Base-by-base conservation (phyloP, 768 basidiomycete genomes). In the Pisolithus marmoratus region DNA sequence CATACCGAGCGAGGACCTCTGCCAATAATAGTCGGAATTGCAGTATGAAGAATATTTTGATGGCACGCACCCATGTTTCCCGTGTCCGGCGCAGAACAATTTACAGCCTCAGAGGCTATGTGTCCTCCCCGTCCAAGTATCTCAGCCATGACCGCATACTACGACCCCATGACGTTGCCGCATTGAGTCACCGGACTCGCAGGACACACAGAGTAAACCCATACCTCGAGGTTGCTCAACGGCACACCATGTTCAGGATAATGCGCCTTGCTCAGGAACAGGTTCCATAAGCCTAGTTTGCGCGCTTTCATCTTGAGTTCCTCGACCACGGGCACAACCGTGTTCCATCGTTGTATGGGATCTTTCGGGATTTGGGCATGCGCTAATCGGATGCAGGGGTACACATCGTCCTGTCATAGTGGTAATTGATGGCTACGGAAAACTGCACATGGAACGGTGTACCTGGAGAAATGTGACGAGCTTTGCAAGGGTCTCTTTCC, bases 111-210 rank as follows among this genome's bases (percentile, higher is more conserved):
- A 20, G 94, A 84, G 3, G 87, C 91, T 46, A 94, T 70, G 57
- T 85, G 85, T 8, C 87, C 85, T 20, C 80, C 85, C 51, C 91
- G 83, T 4, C 94, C 94, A 58, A 97, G 79, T 41, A 96, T 70
- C 69, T 96, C 95, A n/a, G 94, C 94, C 85, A 97, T 96, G 26
- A 97, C 87, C 37, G 90, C 92, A 66, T 99, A 98, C 92, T 94
- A 57, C 45, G 3, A 12, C 43, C n/a, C 8, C 27, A 14, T 46
- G 14, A 36, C 46, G 19, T 19, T 14, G 5, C 29, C 6, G 22
- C 11, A 8, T 34, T 9, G 19, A 14, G n/a, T 20, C 19, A 19
- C n/a, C 19, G 11, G 9, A 36, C 31, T 23, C n/a, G 40, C 40
- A 41, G 2, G 8, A 41, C 14, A 23, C 14, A 41, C 20, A 42